A percentile compares a stretch with the other conserved stretches of the same genome.
Conservation (phyloP, 768 basidiomycete genomes). For the Serendipita indica region DNA sequence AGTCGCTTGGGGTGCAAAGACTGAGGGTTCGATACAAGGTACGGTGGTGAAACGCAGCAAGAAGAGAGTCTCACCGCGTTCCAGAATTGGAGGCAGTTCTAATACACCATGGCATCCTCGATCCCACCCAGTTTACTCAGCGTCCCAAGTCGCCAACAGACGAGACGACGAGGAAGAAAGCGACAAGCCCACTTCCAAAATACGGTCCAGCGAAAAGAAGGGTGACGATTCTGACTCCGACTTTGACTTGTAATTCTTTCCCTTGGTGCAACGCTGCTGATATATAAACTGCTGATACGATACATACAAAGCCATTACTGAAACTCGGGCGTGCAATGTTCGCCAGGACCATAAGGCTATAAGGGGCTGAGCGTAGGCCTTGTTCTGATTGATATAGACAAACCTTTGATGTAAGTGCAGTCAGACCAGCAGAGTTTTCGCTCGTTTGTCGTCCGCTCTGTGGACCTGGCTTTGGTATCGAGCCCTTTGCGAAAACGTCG, state of each 20-base stretch:
- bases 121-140: conserved; percentile 51
- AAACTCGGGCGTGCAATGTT: conserved; percentile 77
- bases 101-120: conserved; percentile 46
- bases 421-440: conserved; percentile 87
- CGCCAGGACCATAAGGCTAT: conserved; percentile 92
- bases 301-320: conserved; percentile 23
- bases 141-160: conserved; percentile 33
- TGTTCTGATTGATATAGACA: conserved; percentile 11
- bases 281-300: background rate
- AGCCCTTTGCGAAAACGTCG: conserved; percentile 62
- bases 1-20: conserved; percentile 68
- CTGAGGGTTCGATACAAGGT: conserved; percentile 69
- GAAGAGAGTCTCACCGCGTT: background rate
- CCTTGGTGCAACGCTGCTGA: background rate
- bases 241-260: conserved; percentile 36
- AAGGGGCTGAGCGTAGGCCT: background rate
- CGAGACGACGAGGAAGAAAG: conserved; percentile 10
- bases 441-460: conserved; percentile 76
- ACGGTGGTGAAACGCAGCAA: conserved; percentile 14
- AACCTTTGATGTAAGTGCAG: conserved; percentile 63
- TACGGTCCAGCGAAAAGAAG: conserved; percentile 14
- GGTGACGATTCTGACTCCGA: conserved; percentile 39
- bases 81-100: conserved; percentile 12
- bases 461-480: conserved; percentile 86
- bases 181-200: background rate